Conservation (phyloP, 2,329 filamentous ascomycete species). For the Colletotrichum camelliae region DNA sequence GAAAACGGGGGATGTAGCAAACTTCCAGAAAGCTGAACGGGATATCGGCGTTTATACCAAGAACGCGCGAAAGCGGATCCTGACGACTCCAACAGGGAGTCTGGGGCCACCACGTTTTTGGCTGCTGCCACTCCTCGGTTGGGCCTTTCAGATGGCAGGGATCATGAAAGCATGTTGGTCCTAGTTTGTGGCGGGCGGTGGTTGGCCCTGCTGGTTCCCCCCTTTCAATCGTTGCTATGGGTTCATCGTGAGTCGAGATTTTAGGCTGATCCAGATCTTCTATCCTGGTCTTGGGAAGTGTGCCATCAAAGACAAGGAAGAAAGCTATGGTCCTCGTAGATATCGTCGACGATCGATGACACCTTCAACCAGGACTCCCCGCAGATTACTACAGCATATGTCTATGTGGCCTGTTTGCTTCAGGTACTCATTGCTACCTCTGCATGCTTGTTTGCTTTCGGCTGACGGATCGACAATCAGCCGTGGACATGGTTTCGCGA, state of each 20-base stretch:
- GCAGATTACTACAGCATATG: not conserved
- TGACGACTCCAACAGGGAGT: constrained; percentile 7
- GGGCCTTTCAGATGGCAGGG: not conserved
- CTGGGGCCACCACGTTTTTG: constrained; percentile 3
- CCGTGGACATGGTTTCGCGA: not conserved
- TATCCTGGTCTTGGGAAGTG: not conserved
- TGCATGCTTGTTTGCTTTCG: not conserved
- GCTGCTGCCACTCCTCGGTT: not conserved
- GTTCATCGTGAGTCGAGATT: not conserved
- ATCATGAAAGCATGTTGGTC: not conserved
- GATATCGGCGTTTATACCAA: constrained; percentile 22
- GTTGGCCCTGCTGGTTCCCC: not conserved
- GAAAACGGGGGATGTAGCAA: constrained; percentile 1
- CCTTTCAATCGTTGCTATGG: not conserved
- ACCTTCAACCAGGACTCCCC: not conserved
- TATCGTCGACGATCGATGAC: not conserved
- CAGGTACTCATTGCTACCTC: not conserved
- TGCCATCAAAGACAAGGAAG: not conserved
- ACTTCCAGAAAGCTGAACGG: constrained; percentile 10
- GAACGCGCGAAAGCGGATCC: constrained; percentile 16
- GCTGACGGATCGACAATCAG: not conserved
- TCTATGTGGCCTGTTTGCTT: not conserved
- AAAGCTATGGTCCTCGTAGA: not conserved
- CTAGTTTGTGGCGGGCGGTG: not conserved
- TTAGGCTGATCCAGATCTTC: not conserved